A percentile compares a stretch with the other conserved stretches of the same genome.
Conservation (phyloP, 805 yeast genomes). For the Suhomyces tanzawaensis region DNA sequence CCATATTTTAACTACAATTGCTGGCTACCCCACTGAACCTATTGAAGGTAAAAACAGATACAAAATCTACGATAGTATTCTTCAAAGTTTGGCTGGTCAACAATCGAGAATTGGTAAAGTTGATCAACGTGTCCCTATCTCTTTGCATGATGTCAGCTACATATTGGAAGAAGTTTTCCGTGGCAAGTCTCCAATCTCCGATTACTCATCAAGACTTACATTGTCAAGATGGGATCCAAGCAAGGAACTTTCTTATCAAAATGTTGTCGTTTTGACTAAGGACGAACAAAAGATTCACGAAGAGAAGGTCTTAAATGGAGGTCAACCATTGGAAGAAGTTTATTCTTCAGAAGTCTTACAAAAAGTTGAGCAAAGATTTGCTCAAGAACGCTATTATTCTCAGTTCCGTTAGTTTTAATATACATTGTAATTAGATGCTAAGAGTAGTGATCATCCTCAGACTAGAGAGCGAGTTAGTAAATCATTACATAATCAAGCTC, state of each 20-base stretch:
- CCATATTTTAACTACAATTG: slow-evolving; percentile 68
- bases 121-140: slow-evolving; percentile 74
- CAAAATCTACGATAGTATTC: slow-evolving; percentile 79
- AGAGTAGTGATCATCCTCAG: too few relatives aligned
- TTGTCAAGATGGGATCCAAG: slow-evolving; percentile 82
- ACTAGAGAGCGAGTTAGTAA: too few relatives aligned
- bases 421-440: too few relatives aligned
- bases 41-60: slow-evolving; percentile 85
- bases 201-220: slow-evolving; percentile 74
- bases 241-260: slow-evolving; percentile 64
- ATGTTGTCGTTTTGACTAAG: slow-evolving; percentile 82
- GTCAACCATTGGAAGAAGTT: slow-evolving; percentile 59
- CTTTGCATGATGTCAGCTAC: slow-evolving; percentile 72
- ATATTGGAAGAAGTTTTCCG: slow-evolving; percentile 88
- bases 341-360: slow-evolving; percentile 60
- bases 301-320: slow-evolving; percentile 65
- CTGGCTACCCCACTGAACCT: slow-evolving; percentile 90
- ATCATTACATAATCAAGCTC: neutral
- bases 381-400: slow-evolving; percentile 73
- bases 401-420: slow-evolving; percentile 32
- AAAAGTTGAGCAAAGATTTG: slow-evolving; percentile 59
- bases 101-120: slow-evolving; percentile 70
- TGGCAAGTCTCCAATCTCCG: slow-evolving; percentile 87
- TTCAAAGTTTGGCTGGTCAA: slow-evolving; percentile 84
- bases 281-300: slow-evolving; percentile 86